Percentiles rank a stretch among this genome's conserved stretches.
Conservation (phyloP, 345 rosid species). For the Gossypium rotundifolium region DNA sequence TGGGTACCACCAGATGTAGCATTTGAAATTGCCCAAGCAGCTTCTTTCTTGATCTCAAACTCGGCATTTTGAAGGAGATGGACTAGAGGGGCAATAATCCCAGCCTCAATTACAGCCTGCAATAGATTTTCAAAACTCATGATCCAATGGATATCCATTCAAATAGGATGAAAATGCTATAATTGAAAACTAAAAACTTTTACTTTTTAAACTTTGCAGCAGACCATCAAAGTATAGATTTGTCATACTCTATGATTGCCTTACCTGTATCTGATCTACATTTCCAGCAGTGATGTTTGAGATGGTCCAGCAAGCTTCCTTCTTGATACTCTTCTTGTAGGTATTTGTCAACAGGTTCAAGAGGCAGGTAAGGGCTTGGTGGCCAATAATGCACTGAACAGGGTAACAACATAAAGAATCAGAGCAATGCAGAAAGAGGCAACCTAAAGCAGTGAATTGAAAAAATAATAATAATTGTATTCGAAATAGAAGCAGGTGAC, state of each 20-base stretch:
- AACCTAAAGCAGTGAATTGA: neutral
- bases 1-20: slow-evolving; percentile 72
- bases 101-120: slow-evolving; percentile 66
- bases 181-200: neutral
- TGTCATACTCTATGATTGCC: neutral
- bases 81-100: slow-evolving; percentile 48
- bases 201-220: neutral
- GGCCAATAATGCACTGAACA: slow-evolving; percentile 47
- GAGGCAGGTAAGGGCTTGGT: slow-evolving; percentile 58
- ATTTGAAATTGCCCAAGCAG: slow-evolving; percentile 83
- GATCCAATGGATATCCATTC: neutral
- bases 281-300: slow-evolving; percentile 89
- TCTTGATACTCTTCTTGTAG: slow-evolving; percentile 71
- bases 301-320: slow-evolving; percentile 87
- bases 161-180: neutral
- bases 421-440: neutral
- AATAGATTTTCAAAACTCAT: neutral
- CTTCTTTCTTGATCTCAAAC: slow-evolving; percentile 80
- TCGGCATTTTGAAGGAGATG: slow-evolving; percentile 57
- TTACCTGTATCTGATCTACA: slow-evolving; percentile 68
- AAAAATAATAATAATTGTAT: neutral
- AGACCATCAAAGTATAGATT: neutral
- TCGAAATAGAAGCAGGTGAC: neutral
- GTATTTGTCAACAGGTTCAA: slow-evolving; percentile 39
- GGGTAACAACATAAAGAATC: slow-evolving; percentile 3